Evolutionary conservation across 1,284 basidiomycete species (phyloP), one percentile per base, ranked within the genome.

Genomic region (Takashimella tepidaria): DNA sequence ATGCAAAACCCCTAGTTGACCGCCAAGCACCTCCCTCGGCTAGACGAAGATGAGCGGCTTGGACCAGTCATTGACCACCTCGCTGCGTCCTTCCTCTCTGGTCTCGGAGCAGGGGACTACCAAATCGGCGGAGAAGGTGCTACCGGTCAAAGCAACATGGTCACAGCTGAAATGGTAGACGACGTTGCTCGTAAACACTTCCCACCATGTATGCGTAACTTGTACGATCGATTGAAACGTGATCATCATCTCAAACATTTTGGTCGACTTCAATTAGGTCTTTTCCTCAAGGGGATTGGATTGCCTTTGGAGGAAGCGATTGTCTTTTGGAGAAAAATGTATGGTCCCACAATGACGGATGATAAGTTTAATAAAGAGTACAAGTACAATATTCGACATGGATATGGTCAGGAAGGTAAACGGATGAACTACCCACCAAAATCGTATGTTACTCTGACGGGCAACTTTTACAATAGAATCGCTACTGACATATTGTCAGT

Each of bases 291-390:
- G 83, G 88, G 91, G 4, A 80, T 98, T 51, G 95, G 95, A 2
- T 76, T 99, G 48, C 89, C 92, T 0, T 84, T 99, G 49, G 95
- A 99, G 25, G 95, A 99, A 76, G 93, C 96, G 2, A 77, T 98
- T 50, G 77, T 84, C 5, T 98, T 98, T 77, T 99, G 96, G 96
- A 81, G 91, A 51, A 86, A 87, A 64, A 86, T 87, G 27, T 98
- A 96, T 72, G 73, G 74, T 25, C 80, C 75, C 45, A 81, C 78
- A 37, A 83, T 89, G 54, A 85, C 85, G 21, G 93, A 98, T 61
- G 92, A 98, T 77, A 89, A 93, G 75, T 99, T 98, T 78, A 93
- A 92, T 78, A 99, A 98, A 74, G 90, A 97, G 70, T 88, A 98
- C 80, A 86, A 85, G 64, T 99, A 99, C 76, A 98, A 98, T 66